These are phyloP conservation scores for Pseudoneurospora amorphoporcata DNA, from an alignment of 495 filamentous ascomycete species.

Conservation along the genomic window DNA sequence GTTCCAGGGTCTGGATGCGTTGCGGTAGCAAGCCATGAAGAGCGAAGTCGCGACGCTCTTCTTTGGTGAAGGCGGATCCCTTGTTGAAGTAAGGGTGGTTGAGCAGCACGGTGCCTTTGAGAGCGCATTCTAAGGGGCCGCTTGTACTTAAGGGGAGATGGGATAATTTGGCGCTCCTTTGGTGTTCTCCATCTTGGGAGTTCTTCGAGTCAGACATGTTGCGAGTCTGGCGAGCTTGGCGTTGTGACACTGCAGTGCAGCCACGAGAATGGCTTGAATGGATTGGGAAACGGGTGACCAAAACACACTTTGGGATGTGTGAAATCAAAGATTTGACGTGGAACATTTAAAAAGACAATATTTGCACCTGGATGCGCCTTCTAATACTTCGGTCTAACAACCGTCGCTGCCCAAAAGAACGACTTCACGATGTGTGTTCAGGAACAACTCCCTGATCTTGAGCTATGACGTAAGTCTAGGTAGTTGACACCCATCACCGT, in stretches of 20 bases:
- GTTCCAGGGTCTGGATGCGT: conserved; percentile 66
- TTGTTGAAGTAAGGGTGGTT: conserved; percentile 71
- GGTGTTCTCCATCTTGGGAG: conserved; percentile 5
- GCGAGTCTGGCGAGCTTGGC: background rate
- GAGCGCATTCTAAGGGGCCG: conserved; percentile 52
- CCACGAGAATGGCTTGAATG: background rate
- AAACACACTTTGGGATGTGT: background rate
- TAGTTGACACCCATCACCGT: background rate
- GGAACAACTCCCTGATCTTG: background rate
- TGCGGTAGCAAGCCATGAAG: conserved; percentile 63
- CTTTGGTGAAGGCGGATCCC: conserved; percentile 61
- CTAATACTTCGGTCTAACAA: background rate
- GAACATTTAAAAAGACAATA: background rate
- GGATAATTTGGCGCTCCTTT: conserved; percentile 38
- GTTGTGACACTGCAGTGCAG: background rate
- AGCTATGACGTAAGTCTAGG: background rate
- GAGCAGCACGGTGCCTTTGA: conserved; percentile 52
- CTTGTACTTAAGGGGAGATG: conserved; percentile 53
- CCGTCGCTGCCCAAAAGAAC: background rate
- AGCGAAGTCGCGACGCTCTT: conserved; percentile 60
- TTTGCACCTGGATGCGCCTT: background rate
- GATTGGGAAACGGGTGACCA: background rate
- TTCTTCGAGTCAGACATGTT: background rate
- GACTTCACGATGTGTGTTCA: background rate
- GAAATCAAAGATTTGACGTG: background rate